phyloP scores from a whole-genome alignment of 768 basidiomycete genomes.

The Tricholoma furcatifolium region DNA sequence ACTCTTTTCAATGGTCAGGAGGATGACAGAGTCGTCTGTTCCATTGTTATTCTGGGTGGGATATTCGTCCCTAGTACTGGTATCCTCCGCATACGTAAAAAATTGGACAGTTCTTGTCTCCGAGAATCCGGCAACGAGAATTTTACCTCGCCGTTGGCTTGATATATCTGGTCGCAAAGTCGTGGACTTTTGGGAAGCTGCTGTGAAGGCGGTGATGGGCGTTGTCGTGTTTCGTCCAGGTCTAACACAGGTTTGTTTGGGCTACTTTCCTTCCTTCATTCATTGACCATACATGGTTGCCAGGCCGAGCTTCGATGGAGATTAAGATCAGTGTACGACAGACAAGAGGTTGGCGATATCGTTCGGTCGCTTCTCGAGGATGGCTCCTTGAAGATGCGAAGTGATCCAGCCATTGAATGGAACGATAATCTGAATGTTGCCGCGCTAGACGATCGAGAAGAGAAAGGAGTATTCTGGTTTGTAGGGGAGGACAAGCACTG shows the following conservation, averaged over 20 bases:
- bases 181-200: constrained; percentile 69
- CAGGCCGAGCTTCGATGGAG: constrained; percentile 74
- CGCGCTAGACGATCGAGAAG: constrained; percentile 53
- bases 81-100: constrained; percentile 49
- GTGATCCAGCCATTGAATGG: constrained; percentile 19
- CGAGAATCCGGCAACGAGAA: constrained; percentile 39
- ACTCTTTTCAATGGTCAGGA: constrained; percentile 33
- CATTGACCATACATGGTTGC: constrained; percentile 8
- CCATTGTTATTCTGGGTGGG: constrained; percentile 71
- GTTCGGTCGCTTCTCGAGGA: constrained; percentile 53
- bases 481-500: constrained; percentile 54
- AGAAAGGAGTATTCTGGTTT: constrained; percentile 54
- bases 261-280: not conserved
- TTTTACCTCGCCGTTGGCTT: constrained; percentile 75
- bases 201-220: constrained; percentile 64
- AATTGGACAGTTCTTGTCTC: constrained; percentile 59
- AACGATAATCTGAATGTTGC: constrained; percentile 19
- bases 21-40: constrained; percentile 43
- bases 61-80: constrained; percentile 52
- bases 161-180: constrained; percentile 66
- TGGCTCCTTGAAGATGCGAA: constrained; percentile 41
- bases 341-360: constrained; percentile 70
- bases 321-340: constrained; percentile 69
- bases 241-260: constrained; percentile 58
- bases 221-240: constrained; percentile 70